Base-by-base conservation (phyloP, 2,329 filamentous ascomycete species). In the Tolypocladium tundrense region DNA sequence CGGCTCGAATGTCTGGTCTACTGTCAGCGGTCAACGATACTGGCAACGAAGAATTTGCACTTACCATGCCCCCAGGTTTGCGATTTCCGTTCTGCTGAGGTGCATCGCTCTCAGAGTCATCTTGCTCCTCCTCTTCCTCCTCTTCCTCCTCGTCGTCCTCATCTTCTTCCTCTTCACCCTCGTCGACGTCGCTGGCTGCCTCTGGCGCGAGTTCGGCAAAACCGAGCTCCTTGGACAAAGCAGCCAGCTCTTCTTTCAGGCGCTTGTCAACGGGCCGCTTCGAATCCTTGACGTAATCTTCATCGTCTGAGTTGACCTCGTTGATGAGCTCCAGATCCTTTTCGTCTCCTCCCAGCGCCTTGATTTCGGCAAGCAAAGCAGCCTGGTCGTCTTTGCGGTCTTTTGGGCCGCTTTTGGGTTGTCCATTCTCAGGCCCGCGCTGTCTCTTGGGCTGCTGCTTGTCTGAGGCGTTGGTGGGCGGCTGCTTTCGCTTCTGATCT, bases 301-400 rank as follows among this genome's bases (percentile, higher is more conserved):
- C 72, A 58, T 75, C 72, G 21, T 75, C 73, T 4, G 75, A 77
- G 40, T 75, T 72, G 14, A 75, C 72, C 59, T 80, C 82, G 48
- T 77, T 80, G 56, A 88, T 79, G 40, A 88, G 77, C 41, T 83
- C 80, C 50, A 86, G 68, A 61, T 88, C 86, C 48, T 83, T 77
- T 68, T 88, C 82, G 56, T 86, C 83, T 16, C 86, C 86, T 4
- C 85, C 86, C 1, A 88, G 73, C 16, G 82, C 83, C 62, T 79
- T 76, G 60, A 88, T 88, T 65, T 88, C 86, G 58, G 83, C 79
- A 9, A 88, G 72, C 5, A 88, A 72, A 14, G 70, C 67, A 39
- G 74, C 72, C n/a, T 69, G 63, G 27, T 69, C 69, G 31, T 69
- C 65, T 13, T 67, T 63, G 19, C 52, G 39, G 41, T 60, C 39